These are phyloP conservation scores for Naematelia encephala DNA, from an alignment of 768 basidiomycete genomes.

Conservation along the genomic window DNA sequence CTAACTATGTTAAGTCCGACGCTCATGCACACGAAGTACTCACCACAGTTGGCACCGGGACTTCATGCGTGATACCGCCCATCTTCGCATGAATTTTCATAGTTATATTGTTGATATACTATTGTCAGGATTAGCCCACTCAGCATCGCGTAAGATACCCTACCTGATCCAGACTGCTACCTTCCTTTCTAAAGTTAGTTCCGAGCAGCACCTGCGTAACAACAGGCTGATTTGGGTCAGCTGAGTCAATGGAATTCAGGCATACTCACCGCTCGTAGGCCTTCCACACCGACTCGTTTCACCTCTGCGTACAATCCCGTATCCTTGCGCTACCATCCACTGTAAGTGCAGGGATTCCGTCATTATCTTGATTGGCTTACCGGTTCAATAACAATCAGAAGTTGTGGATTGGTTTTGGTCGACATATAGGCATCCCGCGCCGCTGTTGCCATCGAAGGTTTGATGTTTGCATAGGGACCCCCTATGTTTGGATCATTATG, in stretches of 20 bases:
- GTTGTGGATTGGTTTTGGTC: constrained; percentile 35
- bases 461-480: no score
- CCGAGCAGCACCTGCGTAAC: constrained; percentile 45
- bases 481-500: no score
- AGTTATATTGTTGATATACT: constrained; percentile 44
- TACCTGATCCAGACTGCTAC: no score
- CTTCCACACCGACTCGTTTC: constrained; percentile 26
- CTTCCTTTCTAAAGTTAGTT: constrained; percentile 29
- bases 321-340: constrained; percentile 38
- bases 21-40: constrained; percentile 18
- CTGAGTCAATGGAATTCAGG: no score
- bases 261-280: no score
- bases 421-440: constrained; percentile 33
- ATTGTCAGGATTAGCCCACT: no score
- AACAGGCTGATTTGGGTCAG: no score
- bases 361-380: constrained; percentile 14
- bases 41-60: constrained; percentile 22
- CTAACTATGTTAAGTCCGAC: constrained; percentile 10
- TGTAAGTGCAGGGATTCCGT: background rate
- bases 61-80: constrained; percentile 46
- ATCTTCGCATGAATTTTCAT: constrained; percentile 51
- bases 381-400: constrained; percentile 45
- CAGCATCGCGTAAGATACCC: no score
- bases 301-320: constrained; percentile 33
- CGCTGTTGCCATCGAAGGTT: constrained; percentile 27